Conservation (phyloP, 495 filamentous ascomycete genomes). For the Baudoinia panamericana region DNA sequence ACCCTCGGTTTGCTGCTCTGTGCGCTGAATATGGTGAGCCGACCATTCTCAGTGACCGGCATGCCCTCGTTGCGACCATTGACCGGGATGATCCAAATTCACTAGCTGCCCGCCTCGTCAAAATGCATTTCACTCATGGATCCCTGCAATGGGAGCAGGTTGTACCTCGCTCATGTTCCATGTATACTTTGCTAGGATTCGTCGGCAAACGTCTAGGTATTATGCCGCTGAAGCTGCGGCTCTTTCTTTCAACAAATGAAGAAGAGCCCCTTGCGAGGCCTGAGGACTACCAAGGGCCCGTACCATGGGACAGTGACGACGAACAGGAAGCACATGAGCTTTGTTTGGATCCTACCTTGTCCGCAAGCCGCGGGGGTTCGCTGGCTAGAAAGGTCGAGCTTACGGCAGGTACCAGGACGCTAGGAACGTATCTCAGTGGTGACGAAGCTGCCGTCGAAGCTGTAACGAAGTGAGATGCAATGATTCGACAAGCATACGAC, state of each 20-base stretch:
- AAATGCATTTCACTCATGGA: constrained; percentile 44
- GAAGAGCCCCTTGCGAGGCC: constrained; percentile 57
- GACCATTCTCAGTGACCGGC: constrained; percentile 39
- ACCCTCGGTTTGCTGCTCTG: constrained; percentile 59
- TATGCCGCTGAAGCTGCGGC: constrained; percentile 44
- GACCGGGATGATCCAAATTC: constrained; percentile 40
- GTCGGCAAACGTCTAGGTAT: constrained; percentile 58
- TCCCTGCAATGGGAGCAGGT: constrained; percentile 26
- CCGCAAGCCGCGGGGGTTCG: constrained; percentile 29
- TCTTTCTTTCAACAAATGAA: constrained; percentile 75
- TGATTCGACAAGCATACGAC: no score
- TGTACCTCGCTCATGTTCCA: constrained; percentile 62
- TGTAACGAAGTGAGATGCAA: no score
- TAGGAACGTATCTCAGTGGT: constrained; percentile 72
- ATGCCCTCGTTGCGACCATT: no score
- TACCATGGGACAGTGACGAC: constrained; percentile 40
- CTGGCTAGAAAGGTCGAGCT: constrained; percentile 71
- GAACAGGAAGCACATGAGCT: constrained; percentile 43
- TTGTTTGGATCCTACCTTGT: no score
- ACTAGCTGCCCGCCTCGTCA: constrained; percentile 60
- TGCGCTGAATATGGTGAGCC: constrained; percentile 61
- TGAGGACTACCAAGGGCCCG: constrained; percentile 27
- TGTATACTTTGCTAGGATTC: constrained; percentile 70
- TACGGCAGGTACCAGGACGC: constrained; percentile 62
- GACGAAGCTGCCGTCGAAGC: no score